A percentile compares a stretch with the other conserved stretches of the same genome.
Conservation (phyloP, 2,329 filamentous ascomycete species). For the Tolypocladium ovalisporum region DNA sequence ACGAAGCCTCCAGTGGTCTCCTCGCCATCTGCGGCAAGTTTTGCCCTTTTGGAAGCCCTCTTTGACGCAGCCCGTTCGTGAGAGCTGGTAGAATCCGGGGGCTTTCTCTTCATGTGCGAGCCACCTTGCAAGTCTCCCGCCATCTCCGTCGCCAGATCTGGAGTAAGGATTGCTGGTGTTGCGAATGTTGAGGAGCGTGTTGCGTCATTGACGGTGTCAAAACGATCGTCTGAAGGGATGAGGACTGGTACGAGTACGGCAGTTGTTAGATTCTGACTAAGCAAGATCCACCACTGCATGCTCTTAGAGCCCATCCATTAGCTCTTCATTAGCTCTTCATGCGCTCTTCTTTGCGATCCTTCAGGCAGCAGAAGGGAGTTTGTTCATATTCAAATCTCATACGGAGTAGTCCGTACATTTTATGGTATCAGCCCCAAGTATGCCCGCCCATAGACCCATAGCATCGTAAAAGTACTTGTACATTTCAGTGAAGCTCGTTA, state of each 20-base stretch:
- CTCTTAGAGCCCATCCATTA: too few species aligned
- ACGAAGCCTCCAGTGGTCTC: background rate
- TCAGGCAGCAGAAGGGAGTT: background rate
- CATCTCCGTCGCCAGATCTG: background rate
- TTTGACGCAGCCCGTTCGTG: background rate
- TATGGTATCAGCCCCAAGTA: background rate
- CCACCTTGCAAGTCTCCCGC: background rate
- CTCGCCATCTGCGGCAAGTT: background rate
- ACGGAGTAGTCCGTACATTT: background rate
- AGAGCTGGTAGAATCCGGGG: background rate
- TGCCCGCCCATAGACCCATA: background rate
- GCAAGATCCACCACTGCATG: background rate
- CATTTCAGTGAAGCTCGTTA: background rate
- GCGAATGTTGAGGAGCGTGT: background rate
- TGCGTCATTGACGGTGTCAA: background rate
- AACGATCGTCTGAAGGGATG: too few species aligned
- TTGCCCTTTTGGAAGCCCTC: conserved; percentile 6
- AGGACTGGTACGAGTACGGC: background rate
- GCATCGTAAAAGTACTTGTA: background rate
- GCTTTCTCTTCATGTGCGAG: conserved; percentile 3
- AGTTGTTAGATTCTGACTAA: background rate
- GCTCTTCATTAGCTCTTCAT: background rate
- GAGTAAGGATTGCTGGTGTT: background rate
- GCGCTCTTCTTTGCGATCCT: background rate
- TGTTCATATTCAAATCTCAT: background rate